phyloP scores from a whole-genome alignment of 495 filamentous ascomycete genomes.

The Penicillium verhagenii region DNA sequence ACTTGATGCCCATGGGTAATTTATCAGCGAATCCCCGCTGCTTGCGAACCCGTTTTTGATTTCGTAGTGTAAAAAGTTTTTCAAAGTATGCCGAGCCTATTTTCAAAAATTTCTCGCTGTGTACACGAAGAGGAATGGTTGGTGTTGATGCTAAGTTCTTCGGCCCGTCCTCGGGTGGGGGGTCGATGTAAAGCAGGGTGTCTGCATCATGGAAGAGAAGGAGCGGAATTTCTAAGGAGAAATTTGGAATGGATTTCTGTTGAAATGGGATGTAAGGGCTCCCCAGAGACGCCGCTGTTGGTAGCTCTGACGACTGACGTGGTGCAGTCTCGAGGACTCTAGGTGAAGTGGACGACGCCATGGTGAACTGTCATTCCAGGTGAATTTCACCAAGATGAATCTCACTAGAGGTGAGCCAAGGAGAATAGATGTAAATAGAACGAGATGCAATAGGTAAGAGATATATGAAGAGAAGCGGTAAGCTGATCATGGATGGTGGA shows the following conservation, averaged over 20 bases:
- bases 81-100: slow-evolving; percentile 51
- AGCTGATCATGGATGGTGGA: not conserved
- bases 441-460: no score
- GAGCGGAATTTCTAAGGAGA: slow-evolving; percentile 13
- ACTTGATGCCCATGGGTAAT: slow-evolving; percentile 48
- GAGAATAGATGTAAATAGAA: no score
- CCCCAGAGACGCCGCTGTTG: not conserved
- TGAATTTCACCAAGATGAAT: not conserved
- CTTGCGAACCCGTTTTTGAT: slow-evolving; percentile 24
- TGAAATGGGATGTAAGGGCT: not conserved
- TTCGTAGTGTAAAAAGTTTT: slow-evolving; percentile 43
- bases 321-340: not conserved
- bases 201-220: slow-evolving; percentile 42
- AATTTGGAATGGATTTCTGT: not conserved
- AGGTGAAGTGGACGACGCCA: not conserved
- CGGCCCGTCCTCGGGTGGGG: slow-evolving; percentile 28
- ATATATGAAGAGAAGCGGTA: not conserved
- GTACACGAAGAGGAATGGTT: slow-evolving; percentile 39
- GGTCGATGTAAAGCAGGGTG: slow-evolving; percentile 57
- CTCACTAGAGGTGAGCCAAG: no score
- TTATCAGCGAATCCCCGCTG: slow-evolving; percentile 29
- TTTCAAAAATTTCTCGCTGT: slow-evolving; percentile 44
- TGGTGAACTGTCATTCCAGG: not conserved
- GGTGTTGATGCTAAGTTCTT: slow-evolving; percentile 9
- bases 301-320: not conserved